Conservation (phyloP, 2,329 filamentous ascomycete species). For the Colletotrichum sp. region DNA sequence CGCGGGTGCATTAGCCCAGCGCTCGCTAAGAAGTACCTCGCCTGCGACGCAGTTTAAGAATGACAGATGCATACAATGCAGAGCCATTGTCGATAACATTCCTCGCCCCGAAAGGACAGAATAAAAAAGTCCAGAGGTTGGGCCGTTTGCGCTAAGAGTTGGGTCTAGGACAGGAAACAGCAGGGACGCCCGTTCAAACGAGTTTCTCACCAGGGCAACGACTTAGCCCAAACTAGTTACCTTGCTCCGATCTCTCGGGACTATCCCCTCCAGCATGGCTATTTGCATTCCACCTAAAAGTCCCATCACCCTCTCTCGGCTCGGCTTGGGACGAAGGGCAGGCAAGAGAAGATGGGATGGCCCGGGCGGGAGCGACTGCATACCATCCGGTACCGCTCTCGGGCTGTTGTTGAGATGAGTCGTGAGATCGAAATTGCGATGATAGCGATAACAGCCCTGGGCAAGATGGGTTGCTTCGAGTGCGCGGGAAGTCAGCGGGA, state of each 20-base stretch:
- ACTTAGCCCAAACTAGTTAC: conserved; percentile 8
- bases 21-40: background rate
- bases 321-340: background rate
- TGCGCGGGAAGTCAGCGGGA: conserved; percentile 9
- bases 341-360: background rate
- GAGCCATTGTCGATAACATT: background rate
- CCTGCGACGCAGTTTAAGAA: background rate
- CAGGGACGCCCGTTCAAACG: conserved; percentile 12
- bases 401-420: background rate
- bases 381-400: background rate
- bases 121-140: conserved; percentile 2
- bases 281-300: background rate
- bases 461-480: background rate
- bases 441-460: background rate
- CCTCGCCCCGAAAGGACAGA: background rate
- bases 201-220: background rate
- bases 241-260: conserved; percentile 15
- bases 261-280: background rate
- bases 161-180: background rate
- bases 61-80: background rate
- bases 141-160: conserved; percentile 3
- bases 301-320: background rate
- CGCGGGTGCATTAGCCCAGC: background rate
- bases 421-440: background rate
- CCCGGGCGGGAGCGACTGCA: background rate